Percentiles rank a stretch among this genome's conserved stretches.
Evolutionary conservation across 768 basidiomycete genomes (phyloP).

Genomic region (Macrolepiota dolichaula): DNA sequence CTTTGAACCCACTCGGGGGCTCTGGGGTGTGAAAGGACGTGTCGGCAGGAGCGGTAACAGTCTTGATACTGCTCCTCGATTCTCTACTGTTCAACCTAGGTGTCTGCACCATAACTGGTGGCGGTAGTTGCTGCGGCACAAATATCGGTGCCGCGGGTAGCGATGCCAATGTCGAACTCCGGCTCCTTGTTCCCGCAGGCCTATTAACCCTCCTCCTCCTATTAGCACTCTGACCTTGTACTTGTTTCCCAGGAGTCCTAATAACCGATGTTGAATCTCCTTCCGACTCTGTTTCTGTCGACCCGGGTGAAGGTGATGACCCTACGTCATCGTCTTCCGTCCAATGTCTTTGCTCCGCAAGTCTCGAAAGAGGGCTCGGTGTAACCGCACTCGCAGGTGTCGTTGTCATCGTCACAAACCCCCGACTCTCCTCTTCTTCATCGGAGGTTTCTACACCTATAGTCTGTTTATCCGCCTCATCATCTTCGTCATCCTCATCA

Average conservation of each 20-base stretch:
- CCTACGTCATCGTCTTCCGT: constrained; percentile 48
- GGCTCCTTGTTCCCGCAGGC: constrained; percentile 44
- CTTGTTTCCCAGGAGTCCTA: constrained; percentile 1
- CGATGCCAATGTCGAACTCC: constrained; percentile 67
- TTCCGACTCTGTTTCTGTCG: constrained; percentile 58
- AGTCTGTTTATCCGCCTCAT: constrained; percentile 13
- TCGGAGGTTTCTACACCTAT: constrained; percentile 30
- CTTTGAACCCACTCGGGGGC: constrained; percentile 17
- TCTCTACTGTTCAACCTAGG: constrained; percentile 37
- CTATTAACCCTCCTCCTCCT: constrained; percentile 27
- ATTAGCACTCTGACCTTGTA: constrained; percentile 23
- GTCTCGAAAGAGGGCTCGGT: constrained; percentile 65
- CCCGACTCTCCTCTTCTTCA: constrained; percentile 23
- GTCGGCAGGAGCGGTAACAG: constrained; percentile 57
- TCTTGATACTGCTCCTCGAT: constrained; percentile 68
- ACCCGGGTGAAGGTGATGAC: constrained; percentile 59
- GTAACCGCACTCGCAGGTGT: constrained; percentile 17
- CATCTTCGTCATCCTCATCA: constrained; percentile 24
- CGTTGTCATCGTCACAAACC: neutral
- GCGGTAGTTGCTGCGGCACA: no score
- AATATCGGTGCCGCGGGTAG: constrained; percentile 37
- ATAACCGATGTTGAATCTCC: constrained; percentile 28
- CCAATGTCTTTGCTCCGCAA: constrained; percentile 54
- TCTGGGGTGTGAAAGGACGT: constrained; percentile 29
- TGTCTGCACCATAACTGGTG: no score